Base-by-base conservation (phyloP, 768 basidiomycete species). In the Rhodosporidiobolus sp. region DNA sequence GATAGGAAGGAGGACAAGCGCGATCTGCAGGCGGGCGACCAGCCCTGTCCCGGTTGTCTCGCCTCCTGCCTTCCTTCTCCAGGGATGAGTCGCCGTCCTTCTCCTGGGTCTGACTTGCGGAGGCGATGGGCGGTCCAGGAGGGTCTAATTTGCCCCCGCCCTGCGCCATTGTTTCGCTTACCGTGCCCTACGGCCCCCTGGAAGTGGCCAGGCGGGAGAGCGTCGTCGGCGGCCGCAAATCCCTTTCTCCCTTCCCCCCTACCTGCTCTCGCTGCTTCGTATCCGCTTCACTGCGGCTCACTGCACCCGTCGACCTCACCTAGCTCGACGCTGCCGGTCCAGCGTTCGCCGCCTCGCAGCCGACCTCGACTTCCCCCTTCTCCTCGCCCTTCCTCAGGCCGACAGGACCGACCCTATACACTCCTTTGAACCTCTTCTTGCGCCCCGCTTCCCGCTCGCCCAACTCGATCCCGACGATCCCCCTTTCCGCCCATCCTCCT, bases 321-420 rank as follows among this genome's bases (percentile, higher is more conserved):
- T 20, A n/a, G 38, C 66, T 9, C 16, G 32, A 35, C 28, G 24
- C n/a, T 30, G 48, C 34, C 24, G 32, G n/a, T 54, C 63, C 38
- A 53, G 52, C n/a, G 12, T 14, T n/a, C 22, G 10, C 45, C 1
- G n/a, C 2, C 11, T 38, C 49, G 49, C 17, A 32, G 46, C 22
- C 30, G 20, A 24, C n/a, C n/a, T 22, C 32, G 32, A 24, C 58
- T 12, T 49, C n/a, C 20, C 34, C 61, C 24, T 16, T 34, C 26
- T 49, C 24, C 32, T 26, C 43, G 43, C 30, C 38, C 38, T 30
- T 30, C 48, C 6, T 8, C 52, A 11, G 28, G 3, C 55, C 62
- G 68, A 46, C 45, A 12, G 22, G 53, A 50, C 67, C 67, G 60
- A 38, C 30, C 34, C 22, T 49, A 63, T 35, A 65, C 69, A 46